These are phyloP conservation scores for Volvox carteri DNA, from an alignment of 163 green algal genomes.

Conservation along the genomic window DNA sequence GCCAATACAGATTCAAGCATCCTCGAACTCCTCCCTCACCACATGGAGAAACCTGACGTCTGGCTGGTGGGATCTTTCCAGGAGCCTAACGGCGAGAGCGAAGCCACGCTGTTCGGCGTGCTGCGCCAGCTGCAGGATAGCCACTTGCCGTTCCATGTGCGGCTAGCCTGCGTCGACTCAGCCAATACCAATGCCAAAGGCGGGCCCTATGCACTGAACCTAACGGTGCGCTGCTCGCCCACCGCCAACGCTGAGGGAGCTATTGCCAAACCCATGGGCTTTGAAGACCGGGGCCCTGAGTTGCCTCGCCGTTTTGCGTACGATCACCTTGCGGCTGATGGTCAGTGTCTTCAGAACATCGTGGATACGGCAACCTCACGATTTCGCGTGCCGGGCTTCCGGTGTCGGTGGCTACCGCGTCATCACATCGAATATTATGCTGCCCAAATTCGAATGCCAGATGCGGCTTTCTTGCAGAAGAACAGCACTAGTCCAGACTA, in stretches of 20 bases:
- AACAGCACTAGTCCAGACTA: slow-evolving; percentile 29
- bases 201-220: not conserved
- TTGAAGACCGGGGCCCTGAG: slow-evolving; percentile 40
- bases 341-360: not conserved
- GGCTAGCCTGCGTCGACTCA: slow-evolving; percentile 29
- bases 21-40: not conserved
- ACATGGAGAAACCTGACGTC: slow-evolving; percentile 28
- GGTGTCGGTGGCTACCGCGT: not conserved
- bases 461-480: not conserved
- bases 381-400: slow-evolving; percentile 3
- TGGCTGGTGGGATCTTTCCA: slow-evolving; percentile 57
- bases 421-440: not conserved
- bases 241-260: too few species aligned
- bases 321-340: not conserved
- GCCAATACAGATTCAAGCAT: slow-evolving; percentile 14
- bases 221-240: slow-evolving; percentile 33
- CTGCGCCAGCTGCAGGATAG: not conserved
- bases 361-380: slow-evolving; percentile 14
- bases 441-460: not conserved
- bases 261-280: slow-evolving; percentile 6
- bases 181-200: slow-evolving; percentile 30
- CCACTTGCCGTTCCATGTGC: not conserved
- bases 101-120: not conserved
- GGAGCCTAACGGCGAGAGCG: slow-evolving; percentile 35
- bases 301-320: slow-evolving; percentile 48